These are phyloP conservation scores for Aciculosporium take DNA, from an alignment of 2,329 filamentous ascomycete species.

Conservation along the genomic window DNA sequence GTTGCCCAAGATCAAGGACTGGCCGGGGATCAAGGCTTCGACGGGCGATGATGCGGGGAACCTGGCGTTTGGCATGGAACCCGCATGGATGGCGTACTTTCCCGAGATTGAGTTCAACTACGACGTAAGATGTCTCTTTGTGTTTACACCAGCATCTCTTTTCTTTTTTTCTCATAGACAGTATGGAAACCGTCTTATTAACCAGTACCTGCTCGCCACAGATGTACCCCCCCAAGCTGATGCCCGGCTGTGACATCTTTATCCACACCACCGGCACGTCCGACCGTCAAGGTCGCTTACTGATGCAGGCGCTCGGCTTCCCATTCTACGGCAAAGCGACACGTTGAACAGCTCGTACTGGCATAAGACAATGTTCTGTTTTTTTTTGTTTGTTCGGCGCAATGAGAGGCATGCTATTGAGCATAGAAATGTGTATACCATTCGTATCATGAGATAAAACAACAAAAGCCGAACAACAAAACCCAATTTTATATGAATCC, in stretches of 20 bases:
- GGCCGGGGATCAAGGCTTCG: slow-evolving; percentile 49
- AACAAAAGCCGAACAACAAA: not conserved
- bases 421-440: slow-evolving; percentile 20
- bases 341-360: slow-evolving; percentile 12
- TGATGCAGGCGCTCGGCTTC: slow-evolving; percentile 35
- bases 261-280: slow-evolving; percentile 74
- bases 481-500: not conserved
- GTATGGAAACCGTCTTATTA: not conserved
- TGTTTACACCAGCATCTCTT: slow-evolving; percentile 11
- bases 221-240: slow-evolving; percentile 54
- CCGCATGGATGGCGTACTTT: slow-evolving; percentile 67
- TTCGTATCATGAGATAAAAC: slow-evolving; percentile 15
- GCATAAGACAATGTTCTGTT: not conserved
- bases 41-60: slow-evolving; percentile 85
- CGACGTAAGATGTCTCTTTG: slow-evolving; percentile 46
- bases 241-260: slow-evolving; percentile 72
- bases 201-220: slow-evolving; percentile 13
- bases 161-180: not conserved
- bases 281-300: slow-evolving; percentile 68
- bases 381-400: not conserved
- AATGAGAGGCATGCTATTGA: not conserved
- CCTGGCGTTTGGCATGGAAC: slow-evolving; percentile 64
- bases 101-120: slow-evolving; percentile 93
- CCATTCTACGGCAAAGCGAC: slow-evolving; percentile 68
- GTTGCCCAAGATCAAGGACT: slow-evolving; percentile 91